These are phyloP conservation scores for Neurospora terricola DNA, from an alignment of 495 filamentous ascomycete genomes.

Conservation along the genomic window DNA sequence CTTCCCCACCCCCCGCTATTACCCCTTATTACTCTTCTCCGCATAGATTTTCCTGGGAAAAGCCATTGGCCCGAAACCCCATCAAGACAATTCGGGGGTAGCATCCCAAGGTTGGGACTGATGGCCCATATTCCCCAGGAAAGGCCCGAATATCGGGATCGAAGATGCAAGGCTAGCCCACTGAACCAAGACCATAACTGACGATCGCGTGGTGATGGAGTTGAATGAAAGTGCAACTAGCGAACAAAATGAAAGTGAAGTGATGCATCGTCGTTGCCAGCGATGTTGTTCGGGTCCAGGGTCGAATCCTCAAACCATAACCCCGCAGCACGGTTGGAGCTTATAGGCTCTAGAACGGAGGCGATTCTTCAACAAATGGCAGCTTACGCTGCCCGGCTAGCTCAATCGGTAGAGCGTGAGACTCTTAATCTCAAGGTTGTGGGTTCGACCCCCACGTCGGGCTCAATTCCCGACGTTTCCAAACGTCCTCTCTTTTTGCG, in stretches of 20 bases:
- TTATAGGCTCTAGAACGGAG: not conserved
- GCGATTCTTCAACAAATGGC: not conserved
- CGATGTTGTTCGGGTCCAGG: not conserved
- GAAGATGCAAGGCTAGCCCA: not conserved
- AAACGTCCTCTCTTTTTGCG: not conserved
- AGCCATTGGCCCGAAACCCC: not conserved
- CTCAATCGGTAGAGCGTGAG: constrained; percentile 80
- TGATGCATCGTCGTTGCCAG: not conserved
- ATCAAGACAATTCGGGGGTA: not conserved
- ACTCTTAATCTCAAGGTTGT: constrained; percentile 42
- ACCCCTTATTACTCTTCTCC: not conserved
- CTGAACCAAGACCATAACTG: not conserved
- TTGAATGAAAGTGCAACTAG: not conserved
- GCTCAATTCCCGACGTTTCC: not conserved
- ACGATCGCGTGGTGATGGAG: not conserved
- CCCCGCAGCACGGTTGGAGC: not conserved
- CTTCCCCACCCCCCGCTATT: not conserved
- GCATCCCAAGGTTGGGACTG: not conserved
- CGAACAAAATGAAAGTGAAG: not conserved
- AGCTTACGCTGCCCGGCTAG: constrained; percentile 39
- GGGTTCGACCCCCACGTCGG: not conserved
- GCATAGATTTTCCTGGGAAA: not conserved
- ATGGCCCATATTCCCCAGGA: not conserved
- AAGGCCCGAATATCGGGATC: not conserved
- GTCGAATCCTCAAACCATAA: not conserved